Conservation (phyloP, 164 flowering plant species). For the Protea cynaroides region DNA sequence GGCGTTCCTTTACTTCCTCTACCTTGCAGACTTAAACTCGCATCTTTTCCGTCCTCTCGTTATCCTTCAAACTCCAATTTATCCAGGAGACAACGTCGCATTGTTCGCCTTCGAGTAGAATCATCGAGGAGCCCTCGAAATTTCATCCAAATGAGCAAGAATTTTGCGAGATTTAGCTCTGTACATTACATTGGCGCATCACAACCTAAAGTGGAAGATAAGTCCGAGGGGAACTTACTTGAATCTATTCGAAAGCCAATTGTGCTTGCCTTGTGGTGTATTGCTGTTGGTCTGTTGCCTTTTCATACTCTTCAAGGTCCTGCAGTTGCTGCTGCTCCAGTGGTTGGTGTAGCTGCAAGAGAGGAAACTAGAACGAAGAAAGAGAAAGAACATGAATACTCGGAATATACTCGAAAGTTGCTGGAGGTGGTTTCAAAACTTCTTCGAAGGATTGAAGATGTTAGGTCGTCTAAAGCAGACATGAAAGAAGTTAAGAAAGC, state of each 20-base stretch:
- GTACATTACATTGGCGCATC: background rate
- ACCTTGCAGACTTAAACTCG: background rate
- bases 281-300: constrained; percentile 50
- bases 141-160: constrained; percentile 8
- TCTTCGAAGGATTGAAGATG: constrained; percentile 47
- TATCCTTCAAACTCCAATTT: background rate
- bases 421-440: constrained; percentile 43
- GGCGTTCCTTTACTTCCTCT: background rate
- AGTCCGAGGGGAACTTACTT: constrained; percentile 4
- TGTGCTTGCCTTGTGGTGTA: constrained; percentile 33
- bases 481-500: constrained; percentile 35
- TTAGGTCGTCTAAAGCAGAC: constrained; percentile 33
- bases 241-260: constrained; percentile 29
- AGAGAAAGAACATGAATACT: constrained; percentile 39
- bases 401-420: constrained; percentile 45
- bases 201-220: constrained; percentile 1
- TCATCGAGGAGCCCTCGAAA: constrained; percentile 2
- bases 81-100: constrained; percentile 1
- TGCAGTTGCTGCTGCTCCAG: constrained; percentile 39
- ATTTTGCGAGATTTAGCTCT: background rate
- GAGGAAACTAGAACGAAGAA: constrained; percentile 15
- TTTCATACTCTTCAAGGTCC: constrained; percentile 19
- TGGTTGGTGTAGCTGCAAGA: constrained; percentile 5
- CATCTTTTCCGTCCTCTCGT: background rate
- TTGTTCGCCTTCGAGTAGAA: constrained; percentile 8